Base-by-base conservation (phyloP, 1,139 yeast genomes). In the Magnusiomyces fungicola region DNA sequence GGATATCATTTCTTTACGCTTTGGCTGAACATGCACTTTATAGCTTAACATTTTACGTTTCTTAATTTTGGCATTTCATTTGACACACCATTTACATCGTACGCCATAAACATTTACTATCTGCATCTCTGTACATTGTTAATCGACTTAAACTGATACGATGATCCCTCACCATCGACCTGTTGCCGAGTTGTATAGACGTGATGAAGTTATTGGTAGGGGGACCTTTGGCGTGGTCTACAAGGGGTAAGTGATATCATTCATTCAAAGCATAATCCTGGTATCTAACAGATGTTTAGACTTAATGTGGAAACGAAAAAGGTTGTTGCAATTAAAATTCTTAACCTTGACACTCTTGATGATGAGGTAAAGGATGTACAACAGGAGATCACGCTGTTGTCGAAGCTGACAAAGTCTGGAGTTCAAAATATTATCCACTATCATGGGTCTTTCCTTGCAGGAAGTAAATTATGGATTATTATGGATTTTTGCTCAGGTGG, bases 401-500 rank as follows among this genome's bases (percentile, higher is more conserved):
- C 95, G 0, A 89, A 87, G 58, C 71, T 94, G 56, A 85, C 87
- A 57, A 81, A 80, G 51, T 83, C 84, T 2, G 96, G 96, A 25
- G 69, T 68, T 27, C 62, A 64, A 44, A 94, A 94, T 59, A 89
- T 94, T 46, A 89, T 96, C 2, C 90, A 84, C 57, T 94, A 94
- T 68, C 86, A 85, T 63, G 97, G 97, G 0, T 83, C 95, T 0
- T 85, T 84, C 56, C 68, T 94, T 39, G 79, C 81, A 55, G 97
- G 92, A 45, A 85, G 97, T 9, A 83, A 87, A 61, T 71, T 94
- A 34, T 94, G 99, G 98, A 90, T 94, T 64, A 81, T 94, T 51
- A 94, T 94, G 97, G 98, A 94, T 63, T 80, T 86, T 63, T 92
- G 98, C 67, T 95, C 96, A 1, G 99, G 98, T 14, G 99, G 99